Conservation (phyloP, 225 moss, liverwort and hornwort species). For the Polytrichum commune region DNA sequence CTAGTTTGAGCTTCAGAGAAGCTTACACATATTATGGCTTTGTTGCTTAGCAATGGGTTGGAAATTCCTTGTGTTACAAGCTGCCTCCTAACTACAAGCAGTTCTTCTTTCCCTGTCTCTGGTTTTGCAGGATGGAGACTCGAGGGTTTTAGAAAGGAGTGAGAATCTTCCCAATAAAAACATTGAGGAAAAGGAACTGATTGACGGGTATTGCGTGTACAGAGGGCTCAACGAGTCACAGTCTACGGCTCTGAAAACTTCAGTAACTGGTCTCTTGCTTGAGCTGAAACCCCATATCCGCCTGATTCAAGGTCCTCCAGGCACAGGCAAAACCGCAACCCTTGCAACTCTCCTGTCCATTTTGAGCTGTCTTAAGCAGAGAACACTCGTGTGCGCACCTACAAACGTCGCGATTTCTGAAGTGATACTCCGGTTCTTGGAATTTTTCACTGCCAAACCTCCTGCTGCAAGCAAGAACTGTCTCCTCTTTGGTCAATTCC, state of each 20-base stretch:
- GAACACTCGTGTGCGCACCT: slow-evolving; percentile 48
- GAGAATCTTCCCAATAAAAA: not conserved
- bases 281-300: slow-evolving; percentile 41
- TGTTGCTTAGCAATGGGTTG: not conserved
- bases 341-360: slow-evolving; percentile 50
- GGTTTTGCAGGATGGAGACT: slow-evolving; percentile 8
- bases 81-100: too few relatives aligned
- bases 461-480: not conserved
- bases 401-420: slow-evolving; percentile 36
- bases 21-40: too few relatives aligned
- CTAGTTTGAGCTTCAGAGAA: not conserved
- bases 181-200: not conserved
- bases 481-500: slow-evolving; percentile 23
- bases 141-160: too few relatives aligned
- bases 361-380: slow-evolving; percentile 39
- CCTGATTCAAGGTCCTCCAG: slow-evolving; percentile 71
- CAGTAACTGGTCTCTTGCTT: slow-evolving; percentile 33
- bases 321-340: slow-evolving; percentile 61
- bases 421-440: slow-evolving; percentile 24
- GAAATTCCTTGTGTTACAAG: not conserved
- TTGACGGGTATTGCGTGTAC: slow-evolving; percentile 27
- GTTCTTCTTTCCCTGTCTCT: not conserved
- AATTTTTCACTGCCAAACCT: slow-evolving; percentile 8
- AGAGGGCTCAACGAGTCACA: slow-evolving; percentile 44
- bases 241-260: slow-evolving; percentile 33